Conservation (phyloP, 441 rosid genomes). For the Gossypium lobatum region DNA sequence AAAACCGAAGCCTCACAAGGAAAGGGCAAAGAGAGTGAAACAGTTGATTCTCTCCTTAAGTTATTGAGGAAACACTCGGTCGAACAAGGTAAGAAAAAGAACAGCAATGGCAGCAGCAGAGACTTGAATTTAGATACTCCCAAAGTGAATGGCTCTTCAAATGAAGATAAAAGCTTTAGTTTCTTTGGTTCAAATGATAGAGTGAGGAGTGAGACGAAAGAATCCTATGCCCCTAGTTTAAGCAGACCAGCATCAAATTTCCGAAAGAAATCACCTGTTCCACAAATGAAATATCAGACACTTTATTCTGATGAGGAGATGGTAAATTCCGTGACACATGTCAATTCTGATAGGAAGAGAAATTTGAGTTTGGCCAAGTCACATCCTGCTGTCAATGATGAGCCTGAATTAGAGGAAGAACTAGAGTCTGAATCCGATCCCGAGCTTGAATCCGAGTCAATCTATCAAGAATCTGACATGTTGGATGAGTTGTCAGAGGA, state of each 20-base stretch:
- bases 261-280: slow-evolving; percentile 55
- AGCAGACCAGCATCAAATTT: slow-evolving; percentile 60
- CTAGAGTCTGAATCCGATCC: slow-evolving; percentile 21
- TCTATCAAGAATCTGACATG: slow-evolving; percentile 24
- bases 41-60: slow-evolving; percentile 69
- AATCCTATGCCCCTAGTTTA: slow-evolving; percentile 28
- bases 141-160: slow-evolving; percentile 24
- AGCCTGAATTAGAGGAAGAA: slow-evolving; percentile 14
- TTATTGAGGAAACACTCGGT: slow-evolving; percentile 64
- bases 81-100: slow-evolving; percentile 53
- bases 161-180: slow-evolving; percentile 28
- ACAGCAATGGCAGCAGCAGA: slow-evolving; percentile 21
- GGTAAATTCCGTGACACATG: slow-evolving; percentile 26
- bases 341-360: slow-evolving; percentile 28
- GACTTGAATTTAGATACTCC: slow-evolving; percentile 29
- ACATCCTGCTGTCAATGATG: slow-evolving; percentile 22
- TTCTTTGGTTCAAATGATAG: slow-evolving; percentile 17
- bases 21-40: slow-evolving; percentile 49
- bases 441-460: slow-evolving; percentile 8
- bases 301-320: slow-evolving; percentile 33
- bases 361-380: slow-evolving; percentile 31
- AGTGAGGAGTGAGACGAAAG: slow-evolving; percentile 18
- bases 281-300: slow-evolving; percentile 43
- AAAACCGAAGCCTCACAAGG: slow-evolving; percentile 41
- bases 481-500: slow-evolving; percentile 29